Base-by-base conservation (phyloP, 257 asterid genomes). In the Solanum pimpinellifolium region DNA sequence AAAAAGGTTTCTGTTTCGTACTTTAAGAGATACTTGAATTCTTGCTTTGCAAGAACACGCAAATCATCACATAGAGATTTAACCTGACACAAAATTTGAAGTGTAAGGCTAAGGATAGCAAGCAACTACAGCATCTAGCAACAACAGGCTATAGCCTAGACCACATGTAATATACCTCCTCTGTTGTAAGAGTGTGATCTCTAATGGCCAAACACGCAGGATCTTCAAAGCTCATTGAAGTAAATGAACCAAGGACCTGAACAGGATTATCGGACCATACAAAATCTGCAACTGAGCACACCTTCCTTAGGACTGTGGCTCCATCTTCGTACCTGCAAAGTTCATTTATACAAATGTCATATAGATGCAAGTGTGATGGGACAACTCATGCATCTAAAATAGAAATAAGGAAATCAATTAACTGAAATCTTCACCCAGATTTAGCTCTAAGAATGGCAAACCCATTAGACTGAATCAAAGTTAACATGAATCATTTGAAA, bases 41-140 rank as follows among this genome's bases (percentile, higher is more conserved):
- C 99, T 91, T 97, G 99, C 93, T 95, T 97, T 86, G 98, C 98
- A 66, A 95, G 80, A 89, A 97, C 95, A 29, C 94, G 94, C 72
- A 96, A 92, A 90, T 97, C 98, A 46, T 96, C 99, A 70, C 99
- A 97, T 21, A 94, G 93, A 85, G 94, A 92, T 91, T 91, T 97
- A 85, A 97, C 94, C 99, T 97, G 91, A 85, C 49, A 74, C 44
- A 47, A 80, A 49, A 6, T 5, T 78, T n/a, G 6, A 80, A 80
- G 44, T 65, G 85, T 80, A 47, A 80, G 85, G 44, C 44, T 80
- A 62, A 47, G 5, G 42, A 80, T 29, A 80, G 29, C 29, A 80
- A 80, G 31, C 68, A 47, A 29, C 27, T 80, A 72, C 29, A 52
- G 25, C 73, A 86, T 86, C 66, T 49, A 72, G 70, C 23, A 23